Evolutionary conservation across 768 basidiomycete genomes (phyloP), one percentile per base, ranked within the genome.

Genomic region (Kwoniella bestiolae): DNA sequence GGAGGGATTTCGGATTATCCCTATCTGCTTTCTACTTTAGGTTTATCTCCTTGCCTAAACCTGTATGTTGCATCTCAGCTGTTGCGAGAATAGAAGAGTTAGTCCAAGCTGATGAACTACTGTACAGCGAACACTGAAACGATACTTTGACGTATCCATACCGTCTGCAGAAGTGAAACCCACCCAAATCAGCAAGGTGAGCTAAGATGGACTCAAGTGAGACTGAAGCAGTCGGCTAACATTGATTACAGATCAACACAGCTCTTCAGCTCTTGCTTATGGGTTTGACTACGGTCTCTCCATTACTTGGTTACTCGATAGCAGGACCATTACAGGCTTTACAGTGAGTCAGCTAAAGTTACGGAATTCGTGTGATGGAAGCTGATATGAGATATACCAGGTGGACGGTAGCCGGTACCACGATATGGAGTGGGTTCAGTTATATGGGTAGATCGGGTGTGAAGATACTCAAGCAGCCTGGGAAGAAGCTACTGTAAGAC

Each of bases 111-210:
- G 44, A 71, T 46, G 61, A 21, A 28, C 29, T 32, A 5, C 5
- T 31, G 12, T 91, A 91, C 92, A 92, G 74, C 60, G 76, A 3
- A 96, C 94, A 0, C 90, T 92, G 76, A 79, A 83, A 26, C 87
- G 96, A 34, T 99, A 98, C 82, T 99, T 94, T 91, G 91, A 97
- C 78, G 92, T 96, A 68, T 91, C 91, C 9, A 87, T 96, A 56
- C 93, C 96, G 1, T 95, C 94, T 1, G 95, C 93, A 1, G 94
- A 96, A 81, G 93, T 98, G 12, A 87, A 87, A 31, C 95, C 95
- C 0, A 98, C 96, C 11, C 82, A 81, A n/a, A 94, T 99, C 56
- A 95, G 92, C 84, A 98, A 95, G 84, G 91, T 90, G 52, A 56
- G 76, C 53, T 32, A 16, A 26, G 21, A 23, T 8, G 49, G n/a